A percentile compares a stretch with the other conserved stretches of the same genome.
Evolutionary conservation across 495 filamentous ascomycete species (phyloP).

Genomic region (Hypoxylon trugodes): DNA sequence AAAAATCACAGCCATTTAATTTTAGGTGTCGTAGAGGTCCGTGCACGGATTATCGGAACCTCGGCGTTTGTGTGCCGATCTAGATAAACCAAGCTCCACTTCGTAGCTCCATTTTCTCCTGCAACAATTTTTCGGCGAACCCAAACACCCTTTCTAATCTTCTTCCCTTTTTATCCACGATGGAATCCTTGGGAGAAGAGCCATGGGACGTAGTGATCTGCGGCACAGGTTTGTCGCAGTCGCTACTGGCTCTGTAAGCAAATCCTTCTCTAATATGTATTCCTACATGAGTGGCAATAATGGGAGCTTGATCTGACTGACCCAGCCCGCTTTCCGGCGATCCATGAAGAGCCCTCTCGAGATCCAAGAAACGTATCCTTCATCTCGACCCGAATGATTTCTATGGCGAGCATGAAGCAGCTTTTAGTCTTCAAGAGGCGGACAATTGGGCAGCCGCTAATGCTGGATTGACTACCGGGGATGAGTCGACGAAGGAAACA

Average conservation of each 20-base stretch:
- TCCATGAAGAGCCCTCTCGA: slow-evolving; percentile 81
- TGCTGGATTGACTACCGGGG: slow-evolving; percentile 7
- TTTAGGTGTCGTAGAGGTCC: slow-evolving; percentile 5
- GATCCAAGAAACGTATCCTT: slow-evolving; percentile 89
- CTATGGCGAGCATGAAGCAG: slow-evolving; percentile 88
- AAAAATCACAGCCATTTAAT: background rate
- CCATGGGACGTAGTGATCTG: slow-evolving; percentile 91
- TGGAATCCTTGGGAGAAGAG: slow-evolving; percentile 83
- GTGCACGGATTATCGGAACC: slow-evolving; percentile 5
- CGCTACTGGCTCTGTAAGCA: slow-evolving; percentile 90
- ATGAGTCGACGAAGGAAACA: background rate
- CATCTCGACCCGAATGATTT: slow-evolving; percentile 88
- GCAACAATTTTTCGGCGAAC: slow-evolving; percentile 49
- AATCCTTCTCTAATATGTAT: slow-evolving; percentile 7
- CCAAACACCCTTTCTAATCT: slow-evolving; percentile 9
- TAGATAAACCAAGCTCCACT: slow-evolving; percentile 22
- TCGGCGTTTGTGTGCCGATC: slow-evolving; percentile 9
- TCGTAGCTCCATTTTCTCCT: slow-evolving; percentile 41
- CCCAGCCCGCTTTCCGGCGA: slow-evolving; percentile 61
- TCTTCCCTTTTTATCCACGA: slow-evolving; percentile 52
- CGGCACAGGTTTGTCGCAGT: slow-evolving; percentile 90
- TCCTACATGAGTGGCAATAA: slow-evolving; percentile 5
- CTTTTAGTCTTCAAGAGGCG: slow-evolving; percentile 85
- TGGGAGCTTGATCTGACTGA: slow-evolving; percentile 67
- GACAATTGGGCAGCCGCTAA: slow-evolving; percentile 69